A percentile compares a stretch with the other conserved stretches of the same genome.
phyloP scores from a whole-genome alignment of 805 yeast species.

The Saccharomycopsis fodiens region DNA sequence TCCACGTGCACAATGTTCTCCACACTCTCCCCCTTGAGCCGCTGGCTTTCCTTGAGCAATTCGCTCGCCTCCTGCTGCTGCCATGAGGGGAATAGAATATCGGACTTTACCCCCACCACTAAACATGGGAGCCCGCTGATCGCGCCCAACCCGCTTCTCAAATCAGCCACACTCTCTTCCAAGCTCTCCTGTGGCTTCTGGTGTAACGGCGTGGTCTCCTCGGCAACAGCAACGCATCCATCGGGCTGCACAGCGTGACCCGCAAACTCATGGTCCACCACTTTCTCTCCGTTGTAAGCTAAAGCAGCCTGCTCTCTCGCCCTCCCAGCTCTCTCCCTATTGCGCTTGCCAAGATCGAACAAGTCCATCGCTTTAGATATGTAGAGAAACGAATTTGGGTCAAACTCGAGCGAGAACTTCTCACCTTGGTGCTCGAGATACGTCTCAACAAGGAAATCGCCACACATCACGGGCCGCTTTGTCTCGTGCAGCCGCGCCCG shows the following conservation, averaged over 20 bases:
- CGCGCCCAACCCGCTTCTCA: slow-evolving; percentile 55
- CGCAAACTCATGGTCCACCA: slow-evolving; percentile 20
- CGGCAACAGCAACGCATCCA: slow-evolving; percentile 7
- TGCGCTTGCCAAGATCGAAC: slow-evolving; percentile 62
- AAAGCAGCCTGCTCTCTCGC: slow-evolving; percentile 34
- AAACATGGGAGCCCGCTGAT: slow-evolving; percentile 59
- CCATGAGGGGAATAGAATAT: slow-evolving; percentile 88
- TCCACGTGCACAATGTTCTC: slow-evolving; percentile 57
- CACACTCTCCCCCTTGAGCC: slow-evolving; percentile 24
- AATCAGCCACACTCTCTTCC: slow-evolving; percentile 54
- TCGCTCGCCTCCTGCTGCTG: slow-evolving; percentile 80
- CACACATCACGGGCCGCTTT: slow-evolving; percentile 79
- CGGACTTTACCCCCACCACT: slow-evolving; percentile 89
- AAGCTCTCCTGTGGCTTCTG: slow-evolving; percentile 43
- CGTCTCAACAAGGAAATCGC: slow-evolving; percentile 88
- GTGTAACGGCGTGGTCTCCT: slow-evolving; percentile 13
- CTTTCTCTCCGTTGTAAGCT: slow-evolving; percentile 24
- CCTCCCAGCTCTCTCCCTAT: slow-evolving; percentile 36
- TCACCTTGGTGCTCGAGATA: slow-evolving; percentile 93
- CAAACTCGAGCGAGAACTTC: slow-evolving; percentile 85
- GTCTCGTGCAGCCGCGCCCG: slow-evolving; percentile 78
- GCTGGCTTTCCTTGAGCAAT: slow-evolving; percentile 37
- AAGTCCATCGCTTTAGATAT: slow-evolving; percentile 92
- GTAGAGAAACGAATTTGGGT: slow-evolving; percentile 81
- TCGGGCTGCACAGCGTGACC: not conserved